Base-by-base conservation (phyloP, 306 rosid genomes). In the Vigna radiata region DNA sequence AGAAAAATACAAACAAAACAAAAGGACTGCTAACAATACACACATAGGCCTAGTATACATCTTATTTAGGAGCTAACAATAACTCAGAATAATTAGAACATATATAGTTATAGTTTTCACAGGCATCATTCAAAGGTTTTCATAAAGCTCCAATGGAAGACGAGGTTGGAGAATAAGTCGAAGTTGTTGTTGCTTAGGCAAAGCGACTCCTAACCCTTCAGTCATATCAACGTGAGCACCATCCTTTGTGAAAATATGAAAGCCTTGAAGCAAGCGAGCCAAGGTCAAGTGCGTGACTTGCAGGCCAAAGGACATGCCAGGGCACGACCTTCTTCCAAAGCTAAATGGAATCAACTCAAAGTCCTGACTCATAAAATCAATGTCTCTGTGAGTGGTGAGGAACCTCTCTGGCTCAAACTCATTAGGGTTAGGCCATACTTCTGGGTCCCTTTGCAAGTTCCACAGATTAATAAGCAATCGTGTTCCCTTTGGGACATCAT, bases 181-280 rank as follows among this genome's bases (percentile, higher is more conserved):
- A 76, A 85, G 86, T 2, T 53, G 36, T 0, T 72, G 61, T 56
- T 76, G 48, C 78, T 76, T 85, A 58, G 89, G 86, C 71, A 85
- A 41, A 1, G 89, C 86, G 44, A 85, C 62, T 2, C 89, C 86
- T 4, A 85, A 8, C 5, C 86, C 89, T 76, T 85, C 89, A 8
- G 16, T 79, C 89, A 85, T 79, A 31, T 85, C 89, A 71, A 85
- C 86, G 0, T 1, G 8, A 78, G 0, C 61, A 17, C 77, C 73
- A 0, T 1, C 61, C 21, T 23, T 39, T 1, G 78, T 47, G 13
- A 5, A 13, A 2, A 85, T 54, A 15, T 85, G 62, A 67, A 85
- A 85, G 2, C 86, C 89, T 66, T 85, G 89, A 82, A 85, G 39
- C 55, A 85, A 65, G 27, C 89, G 37, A 79, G 86, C 89, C 16